Evolutionary conservation across 2,329 filamentous ascomycete species (phyloP), one percentile per base, ranked within the genome.

Genomic region (Xylaria hypoxylon): DNA sequence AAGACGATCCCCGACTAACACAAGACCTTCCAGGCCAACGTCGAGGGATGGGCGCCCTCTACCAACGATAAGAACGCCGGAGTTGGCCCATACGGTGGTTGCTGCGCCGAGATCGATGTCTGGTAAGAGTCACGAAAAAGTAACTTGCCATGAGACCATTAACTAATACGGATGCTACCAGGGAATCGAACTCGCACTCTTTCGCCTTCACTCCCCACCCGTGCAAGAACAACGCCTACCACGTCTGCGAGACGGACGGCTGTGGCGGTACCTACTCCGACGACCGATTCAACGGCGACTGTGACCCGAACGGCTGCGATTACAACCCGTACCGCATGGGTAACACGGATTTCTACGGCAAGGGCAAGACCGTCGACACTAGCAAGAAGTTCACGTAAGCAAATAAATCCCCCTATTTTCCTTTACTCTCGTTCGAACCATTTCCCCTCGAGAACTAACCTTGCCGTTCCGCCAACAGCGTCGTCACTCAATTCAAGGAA

Each of bases 311-410:
- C 73, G 88, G 88, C 44, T 91, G 89, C 71, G 88, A 90, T 76
- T 90, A 87, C 83, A 89, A 89, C 82, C 80, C 85, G n/a, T 90
- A 85, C 84, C 86, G 88, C 74, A 83, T 88, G 81, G 89, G 88
- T 64, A 83, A 86, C 77, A 79, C 79, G 35, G 79, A 81, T 77
- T 90, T 89, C 82, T 90, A 86, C 79, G 88, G 88, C 62, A 79
- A 83, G 2, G 85, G 84, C 69, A 81, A 81, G 75, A 87, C 80
- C 28, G 79, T 90, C 71, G 84, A 89, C 77, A 88, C 86, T 59
- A 82, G 76, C 71, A 82, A 82, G 74, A 83, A 84, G 64, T 83
- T 90, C 75, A 90, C 87, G 74, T 76, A 71, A 72, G 73, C 28
- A 6, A 38, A 11, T 44, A 15, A 28, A n/a, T n/a, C n/a, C 38